A percentile compares a stretch with the other conserved stretches of the same genome.
Evolutionary conservation across 2,329 filamentous ascomycete species (phyloP).

Genomic region (Claviceps purpurea): DNA sequence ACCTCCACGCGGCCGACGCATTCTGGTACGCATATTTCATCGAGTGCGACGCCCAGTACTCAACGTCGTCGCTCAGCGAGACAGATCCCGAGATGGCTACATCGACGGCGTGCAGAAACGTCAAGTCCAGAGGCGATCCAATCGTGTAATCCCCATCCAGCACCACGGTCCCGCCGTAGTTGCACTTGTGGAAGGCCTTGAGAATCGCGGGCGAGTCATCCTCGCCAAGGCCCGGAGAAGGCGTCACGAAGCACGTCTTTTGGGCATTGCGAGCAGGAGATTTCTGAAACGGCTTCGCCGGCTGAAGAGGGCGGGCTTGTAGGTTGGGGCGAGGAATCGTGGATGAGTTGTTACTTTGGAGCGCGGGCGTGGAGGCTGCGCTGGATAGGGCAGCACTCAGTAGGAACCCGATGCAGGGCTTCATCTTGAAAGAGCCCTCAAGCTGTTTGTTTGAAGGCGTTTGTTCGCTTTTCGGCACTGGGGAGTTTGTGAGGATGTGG

Average conservation of each 20-base stretch:
- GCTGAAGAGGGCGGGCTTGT: background rate
- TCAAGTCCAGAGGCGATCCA: constrained; percentile 50
- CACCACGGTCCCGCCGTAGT: constrained; percentile 48
- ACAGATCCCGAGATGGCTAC: constrained; percentile 42
- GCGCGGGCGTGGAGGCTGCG: background rate
- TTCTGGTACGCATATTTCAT: constrained; percentile 56
- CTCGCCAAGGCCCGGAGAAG: background rate
- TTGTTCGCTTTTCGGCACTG: too few relatives aligned
- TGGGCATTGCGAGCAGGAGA: background rate
- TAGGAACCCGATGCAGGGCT: background rate
- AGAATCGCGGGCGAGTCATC: constrained; percentile 1
- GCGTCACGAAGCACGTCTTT: background rate
- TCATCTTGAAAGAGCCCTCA: background rate
- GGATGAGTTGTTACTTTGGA: background rate
- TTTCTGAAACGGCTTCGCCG: background rate
- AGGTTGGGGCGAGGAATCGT: background rate
- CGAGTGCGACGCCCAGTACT: constrained; percentile 53
- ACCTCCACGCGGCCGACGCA: constrained; percentile 29
- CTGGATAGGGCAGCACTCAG: background rate
- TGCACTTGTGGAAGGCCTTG: constrained; percentile 26
- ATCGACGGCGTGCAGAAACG: constrained; percentile 50
- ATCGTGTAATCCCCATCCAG: constrained; percentile 48
- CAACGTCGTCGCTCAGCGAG: constrained; percentile 51
- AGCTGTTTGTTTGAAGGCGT: too few relatives aligned
- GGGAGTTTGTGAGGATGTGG: too few relatives aligned